Evolutionary conservation across 805 yeast genomes (phyloP).

Genomic region (Debaryomyces tyrocola): DNA sequence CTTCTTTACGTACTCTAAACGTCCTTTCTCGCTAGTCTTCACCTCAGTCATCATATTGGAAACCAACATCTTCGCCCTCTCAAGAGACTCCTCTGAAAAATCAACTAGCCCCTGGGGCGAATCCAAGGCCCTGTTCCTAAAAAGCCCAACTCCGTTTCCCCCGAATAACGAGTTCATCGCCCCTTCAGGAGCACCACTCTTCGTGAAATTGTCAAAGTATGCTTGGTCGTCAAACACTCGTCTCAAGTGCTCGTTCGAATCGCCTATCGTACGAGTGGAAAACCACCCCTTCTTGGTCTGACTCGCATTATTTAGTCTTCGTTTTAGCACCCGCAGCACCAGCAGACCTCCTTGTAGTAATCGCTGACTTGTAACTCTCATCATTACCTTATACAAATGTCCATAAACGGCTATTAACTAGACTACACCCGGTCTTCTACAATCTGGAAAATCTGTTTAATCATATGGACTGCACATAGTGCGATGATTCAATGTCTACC

Average conservation of each 20-base stretch:
- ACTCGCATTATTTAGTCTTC: neutral
- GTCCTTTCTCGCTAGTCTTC: conserved; percentile 41
- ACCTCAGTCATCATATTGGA: conserved; percentile 47
- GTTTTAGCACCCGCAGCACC: neutral
- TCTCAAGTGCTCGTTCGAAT: conserved; percentile 29
- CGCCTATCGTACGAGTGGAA: neutral
- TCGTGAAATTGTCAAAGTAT: conserved; percentile 55
- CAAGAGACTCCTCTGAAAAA: conserved; percentile 67
- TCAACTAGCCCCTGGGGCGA: conserved; percentile 68
- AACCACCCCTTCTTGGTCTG: neutral
- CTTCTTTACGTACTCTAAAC: conserved; percentile 52
- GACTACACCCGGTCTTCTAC: no score
- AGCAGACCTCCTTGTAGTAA: neutral
- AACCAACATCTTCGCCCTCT: conserved; percentile 63
- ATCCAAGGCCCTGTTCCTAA: conserved; percentile 67
- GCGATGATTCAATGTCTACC: no score
- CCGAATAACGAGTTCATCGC: conserved; percentile 1
- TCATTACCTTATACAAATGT: neutral
- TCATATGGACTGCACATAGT: no score
- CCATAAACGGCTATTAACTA: no score
- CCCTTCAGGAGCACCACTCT: conserved; percentile 14
- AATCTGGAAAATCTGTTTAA: neutral
- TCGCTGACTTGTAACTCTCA: neutral
- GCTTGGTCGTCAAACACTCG: conserved; percentile 61
- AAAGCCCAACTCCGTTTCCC: conserved; percentile 52